Conservation (phyloP, 805 yeast species). For the Candida stauntonica region DNA sequence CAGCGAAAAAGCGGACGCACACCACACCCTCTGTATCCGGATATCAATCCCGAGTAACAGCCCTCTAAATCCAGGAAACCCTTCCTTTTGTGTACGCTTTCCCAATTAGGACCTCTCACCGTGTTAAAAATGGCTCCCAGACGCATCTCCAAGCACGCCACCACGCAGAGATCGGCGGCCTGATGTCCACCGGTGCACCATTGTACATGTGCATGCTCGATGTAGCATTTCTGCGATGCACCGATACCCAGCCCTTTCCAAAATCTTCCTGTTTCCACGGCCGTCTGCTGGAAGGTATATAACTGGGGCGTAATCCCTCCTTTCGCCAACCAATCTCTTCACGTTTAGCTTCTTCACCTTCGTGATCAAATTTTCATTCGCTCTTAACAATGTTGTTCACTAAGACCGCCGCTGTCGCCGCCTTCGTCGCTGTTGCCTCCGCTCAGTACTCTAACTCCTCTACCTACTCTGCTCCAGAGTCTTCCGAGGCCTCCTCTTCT, state of each 20-base stretch:
- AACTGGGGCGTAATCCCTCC: too few relatives aligned
- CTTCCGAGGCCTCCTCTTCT: constrained; percentile 12
- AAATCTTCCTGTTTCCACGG: not conserved
- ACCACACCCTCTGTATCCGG: too few relatives aligned
- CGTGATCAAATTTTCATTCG: constrained; percentile 8
- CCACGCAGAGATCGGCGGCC: not conserved
- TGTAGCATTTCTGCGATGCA: too few relatives aligned
- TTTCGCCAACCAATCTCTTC: too few relatives aligned
- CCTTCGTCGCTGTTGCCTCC: constrained; percentile 16
- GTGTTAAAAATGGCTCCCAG: too few relatives aligned
- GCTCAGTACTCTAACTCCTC: constrained; percentile 19
- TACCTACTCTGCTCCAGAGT: constrained; percentile 12
- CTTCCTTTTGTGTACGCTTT: too few relatives aligned
- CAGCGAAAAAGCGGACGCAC: too few relatives aligned
- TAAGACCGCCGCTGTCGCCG: constrained; percentile 13
- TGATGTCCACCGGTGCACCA: not conserved
- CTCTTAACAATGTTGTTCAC: constrained; percentile 15
- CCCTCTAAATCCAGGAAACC: too few relatives aligned
- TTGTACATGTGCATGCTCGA: not conserved
- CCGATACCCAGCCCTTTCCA: not conserved
- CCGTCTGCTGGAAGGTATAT: not conserved
- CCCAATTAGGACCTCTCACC: too few relatives aligned
- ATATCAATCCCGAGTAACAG: too few relatives aligned
- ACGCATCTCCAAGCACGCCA: not conserved
- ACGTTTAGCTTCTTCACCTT: too few relatives aligned